Conservation (phyloP, 2,329 filamentous ascomycete genomes). For the Botrytis elliptica region DNA sequence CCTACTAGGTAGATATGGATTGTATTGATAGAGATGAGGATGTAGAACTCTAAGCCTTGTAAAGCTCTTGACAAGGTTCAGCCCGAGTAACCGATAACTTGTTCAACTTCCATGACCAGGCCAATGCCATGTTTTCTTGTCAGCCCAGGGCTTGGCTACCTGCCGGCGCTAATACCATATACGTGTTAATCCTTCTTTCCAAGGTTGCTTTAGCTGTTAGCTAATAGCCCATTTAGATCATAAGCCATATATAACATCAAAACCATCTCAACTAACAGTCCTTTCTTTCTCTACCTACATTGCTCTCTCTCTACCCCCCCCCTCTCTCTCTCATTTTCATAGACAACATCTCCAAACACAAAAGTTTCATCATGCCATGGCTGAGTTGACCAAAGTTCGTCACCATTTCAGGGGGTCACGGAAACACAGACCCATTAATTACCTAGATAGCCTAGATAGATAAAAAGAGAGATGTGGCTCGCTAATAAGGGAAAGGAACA, state of each 20-base stretch:
- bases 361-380: not conserved
- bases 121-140: not conserved
- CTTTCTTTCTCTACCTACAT: not conserved
- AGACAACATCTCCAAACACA: not conserved
- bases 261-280: not conserved
- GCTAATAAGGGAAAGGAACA: not conserved
- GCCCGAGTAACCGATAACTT: not conserved
- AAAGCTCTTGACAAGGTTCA: not conserved
- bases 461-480: not conserved
- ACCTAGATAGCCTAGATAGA: not conserved
- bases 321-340: not conserved
- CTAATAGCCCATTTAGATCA: not conserved
- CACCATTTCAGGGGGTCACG: not conserved
- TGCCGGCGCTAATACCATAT: slow-evolving; percentile 8
- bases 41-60: not conserved
- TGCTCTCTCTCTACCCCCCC: not conserved
- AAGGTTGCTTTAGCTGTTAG: not conserved
- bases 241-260: not conserved
- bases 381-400: not conserved
- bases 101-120: no score
- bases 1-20: not conserved
- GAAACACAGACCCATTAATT: not conserved
- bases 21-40: not conserved
- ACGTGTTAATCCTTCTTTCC: not conserved
- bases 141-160: slow-evolving; percentile 8